Percentiles rank a stretch among this genome's conserved stretches.
phyloP scores from a whole-genome alignment of 805 yeast genomes.

The Yamadazyma tumulicola region DNA sequence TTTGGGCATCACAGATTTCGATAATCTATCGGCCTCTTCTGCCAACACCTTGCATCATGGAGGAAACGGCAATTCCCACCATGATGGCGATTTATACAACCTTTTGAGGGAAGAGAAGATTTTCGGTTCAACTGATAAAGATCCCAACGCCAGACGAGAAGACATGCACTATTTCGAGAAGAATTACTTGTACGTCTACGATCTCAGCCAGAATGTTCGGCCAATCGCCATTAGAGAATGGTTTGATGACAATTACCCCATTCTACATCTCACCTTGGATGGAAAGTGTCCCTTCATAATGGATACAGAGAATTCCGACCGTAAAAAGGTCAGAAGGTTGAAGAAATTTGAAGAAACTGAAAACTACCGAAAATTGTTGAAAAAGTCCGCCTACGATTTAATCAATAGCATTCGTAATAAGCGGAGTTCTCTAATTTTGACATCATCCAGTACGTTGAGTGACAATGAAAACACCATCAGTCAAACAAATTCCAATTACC shows the following conservation, averaged over 20 bases:
- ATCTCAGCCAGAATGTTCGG: conserved; percentile 68
- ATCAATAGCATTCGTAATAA: conserved; percentile 25
- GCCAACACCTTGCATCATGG: not conserved
- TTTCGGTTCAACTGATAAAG: conserved; percentile 85
- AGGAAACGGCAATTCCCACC: conserved; percentile 1
- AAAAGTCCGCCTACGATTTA: conserved; percentile 31
- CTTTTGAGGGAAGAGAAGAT: conserved; percentile 80
- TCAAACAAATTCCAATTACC: conserved; percentile 4
- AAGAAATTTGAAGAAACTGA: conserved; percentile 41
- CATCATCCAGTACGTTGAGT: conserved; percentile 26
- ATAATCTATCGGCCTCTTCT: conserved; percentile 12
- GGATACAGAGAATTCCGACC: conserved; percentile 46
- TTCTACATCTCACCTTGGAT: conserved; percentile 54
- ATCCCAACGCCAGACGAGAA: conserved; percentile 78
- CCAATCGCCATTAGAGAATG: conserved; percentile 86
- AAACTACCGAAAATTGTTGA: conserved; percentile 37
- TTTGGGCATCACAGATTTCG: conserved; percentile 40
- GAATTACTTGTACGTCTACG: conserved; percentile 72
- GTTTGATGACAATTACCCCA: conserved; percentile 54
- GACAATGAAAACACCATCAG: conserved; percentile 9
- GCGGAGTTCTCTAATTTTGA: conserved; percentile 11
- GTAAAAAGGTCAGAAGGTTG: conserved; percentile 35
- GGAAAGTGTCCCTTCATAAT: conserved; percentile 84
- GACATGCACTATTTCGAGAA: conserved; percentile 80
- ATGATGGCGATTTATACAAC: conserved; percentile 30